Base-by-base conservation (phyloP, 2,329 filamentous ascomycete species). In the Coleophoma crateriformis region DNA sequence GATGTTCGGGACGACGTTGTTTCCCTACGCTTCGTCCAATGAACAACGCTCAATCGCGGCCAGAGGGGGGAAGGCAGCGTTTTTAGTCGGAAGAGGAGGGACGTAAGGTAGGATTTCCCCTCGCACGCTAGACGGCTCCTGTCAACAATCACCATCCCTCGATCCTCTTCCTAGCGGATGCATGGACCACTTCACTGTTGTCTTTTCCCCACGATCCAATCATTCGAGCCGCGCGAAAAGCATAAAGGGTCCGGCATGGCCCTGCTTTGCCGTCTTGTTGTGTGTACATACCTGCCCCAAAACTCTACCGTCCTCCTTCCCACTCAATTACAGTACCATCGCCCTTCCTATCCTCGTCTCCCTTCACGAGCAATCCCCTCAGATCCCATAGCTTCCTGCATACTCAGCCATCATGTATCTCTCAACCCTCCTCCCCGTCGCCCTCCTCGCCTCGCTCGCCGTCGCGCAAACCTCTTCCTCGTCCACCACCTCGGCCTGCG, bases 361-460 rank as follows among this genome's bases (percentile, higher is more conserved):
- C 35, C 13, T n/a, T n/a, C 13, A 38, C 7, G 35, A 38, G 12
- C 35, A n/a, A 8, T 12, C 27, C 27, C 6, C 27, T 27, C 27
- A 10, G 8, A 27, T 3, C 27, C 6, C 27, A 27, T 7, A 27
- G 27, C 6, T 17, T 20, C 22, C 33, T 45, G 8, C 6, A 33
- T 38, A 46, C 48, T 15, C 46, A 46, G n/a, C 48, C 54, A 57
- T 33, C 20, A 60, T 60, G 59, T 47, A 57, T 17, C 44, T 57
- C 54, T 54, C 54, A n/a, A 20, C 37, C 45, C 48, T 59, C 42
- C 50, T 62, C 33, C 52, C 57, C 10, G 47, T 61, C 41, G 46
- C 64, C 33, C 46, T 61, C 33, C 56, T 62, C 45, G 22, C 65
- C 33, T 59, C 67, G 41, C 48, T 63, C 41, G 54, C 58, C n/a